Evolutionary conservation across 129 eudicot species (phyloP).

Genomic region (Deinandra increscens): DNA sequence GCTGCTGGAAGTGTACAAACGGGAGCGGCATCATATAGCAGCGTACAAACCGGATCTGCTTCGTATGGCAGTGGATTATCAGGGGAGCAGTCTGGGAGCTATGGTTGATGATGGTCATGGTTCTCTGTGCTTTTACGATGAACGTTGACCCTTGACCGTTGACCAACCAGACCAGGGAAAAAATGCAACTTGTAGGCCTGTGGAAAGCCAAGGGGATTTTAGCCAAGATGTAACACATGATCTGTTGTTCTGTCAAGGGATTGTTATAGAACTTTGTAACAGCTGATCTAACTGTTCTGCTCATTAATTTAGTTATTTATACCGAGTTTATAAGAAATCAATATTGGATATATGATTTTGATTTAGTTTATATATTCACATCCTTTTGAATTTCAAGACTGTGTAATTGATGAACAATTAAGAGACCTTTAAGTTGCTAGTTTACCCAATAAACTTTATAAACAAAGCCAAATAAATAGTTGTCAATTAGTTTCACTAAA

Average conservation of each 20-base stretch:
- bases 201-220: not conserved
- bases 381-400: not conserved
- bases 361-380: not conserved
- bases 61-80: constrained; percentile 90
- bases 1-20: constrained; percentile 32
- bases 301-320: not conserved
- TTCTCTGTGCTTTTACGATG: not conserved
- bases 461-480: not conserved
- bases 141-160: constrained; percentile 6
- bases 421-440: not conserved
- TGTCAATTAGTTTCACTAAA: not conserved
- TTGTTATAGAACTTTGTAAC: not conserved
- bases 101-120: constrained; percentile 40
- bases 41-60: constrained; percentile 73
- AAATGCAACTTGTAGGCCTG: not conserved
- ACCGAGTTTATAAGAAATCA: not conserved
- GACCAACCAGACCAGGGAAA: not conserved
- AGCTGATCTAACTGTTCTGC: not conserved
- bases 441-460: not conserved
- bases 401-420: not conserved
- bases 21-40: constrained; percentile 78
- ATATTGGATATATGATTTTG: not conserved
- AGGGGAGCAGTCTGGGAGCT: constrained; percentile 78
- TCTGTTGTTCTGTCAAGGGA: not conserved
- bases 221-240: constrained; percentile 7